A percentile compares a stretch with the other conserved stretches of the same genome.
phyloP scores from a whole-genome alignment of 225 moss, liverwort and hornwort species.

The Thuidium tamariscinum region DNA sequence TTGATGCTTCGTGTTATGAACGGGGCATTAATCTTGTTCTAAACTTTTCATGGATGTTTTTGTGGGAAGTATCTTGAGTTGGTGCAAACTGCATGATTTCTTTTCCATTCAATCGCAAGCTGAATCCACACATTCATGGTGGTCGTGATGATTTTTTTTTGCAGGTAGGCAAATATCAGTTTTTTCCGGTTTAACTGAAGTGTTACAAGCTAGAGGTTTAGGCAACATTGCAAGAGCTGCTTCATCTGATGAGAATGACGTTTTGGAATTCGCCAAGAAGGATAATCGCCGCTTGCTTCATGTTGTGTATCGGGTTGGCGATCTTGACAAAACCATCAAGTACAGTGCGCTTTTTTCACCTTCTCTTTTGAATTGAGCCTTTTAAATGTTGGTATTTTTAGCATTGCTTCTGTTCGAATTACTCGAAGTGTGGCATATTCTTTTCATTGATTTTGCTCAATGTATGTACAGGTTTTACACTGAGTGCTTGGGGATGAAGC shows the following conservation, averaged over 20 bases:
- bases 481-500: slow-evolving; percentile 93
- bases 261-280: slow-evolving; percentile 65
- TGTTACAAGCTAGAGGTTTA: slow-evolving; percentile 21
- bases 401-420: not conserved
- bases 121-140: not conserved
- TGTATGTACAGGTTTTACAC: slow-evolving; percentile 68
- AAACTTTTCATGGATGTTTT: not conserved
- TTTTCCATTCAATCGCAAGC: not conserved
- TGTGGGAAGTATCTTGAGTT: not conserved
- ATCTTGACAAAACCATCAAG: slow-evolving; percentile 95
- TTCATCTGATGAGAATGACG: slow-evolving; percentile 20
- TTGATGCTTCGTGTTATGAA: not conserved
- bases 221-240: slow-evolving; percentile 50
- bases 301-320: slow-evolving; percentile 93
- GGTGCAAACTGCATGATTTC: not conserved
- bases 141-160: not conserved
- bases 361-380: not conserved
- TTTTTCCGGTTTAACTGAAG: slow-evolving; percentile 19
- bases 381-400: not conserved
- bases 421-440: not conserved
- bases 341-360: slow-evolving; percentile 1
- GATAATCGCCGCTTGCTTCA: slow-evolving; percentile 88
- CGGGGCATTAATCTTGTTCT: not conserved
- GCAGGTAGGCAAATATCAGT: slow-evolving; percentile 40
- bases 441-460: not conserved